Evolutionary conservation across 1,284 basidiomycete genomes (phyloP).

Genomic region (Moesziomyces aphidis): DNA sequence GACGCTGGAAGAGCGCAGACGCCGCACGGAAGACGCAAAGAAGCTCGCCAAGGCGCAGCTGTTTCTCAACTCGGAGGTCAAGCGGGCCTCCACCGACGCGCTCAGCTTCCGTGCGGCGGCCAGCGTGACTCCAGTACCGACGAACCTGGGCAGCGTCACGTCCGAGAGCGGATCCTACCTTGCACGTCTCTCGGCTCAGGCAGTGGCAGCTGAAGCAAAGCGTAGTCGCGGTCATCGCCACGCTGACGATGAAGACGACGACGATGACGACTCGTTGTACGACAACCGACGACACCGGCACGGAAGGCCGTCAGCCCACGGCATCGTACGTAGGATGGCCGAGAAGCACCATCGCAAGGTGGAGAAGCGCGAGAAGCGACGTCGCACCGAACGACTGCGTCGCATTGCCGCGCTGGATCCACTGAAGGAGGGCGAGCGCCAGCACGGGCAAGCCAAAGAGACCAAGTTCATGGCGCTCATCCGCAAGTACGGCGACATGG

Average conservation of each 20-base stretch:
- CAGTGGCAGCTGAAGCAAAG: constrained; percentile 2
- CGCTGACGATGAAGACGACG: not conserved
- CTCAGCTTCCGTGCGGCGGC: not conserved
- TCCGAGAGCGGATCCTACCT: constrained; percentile 33
- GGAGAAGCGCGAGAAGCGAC: constrained; percentile 21
- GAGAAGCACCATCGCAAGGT: constrained; percentile 30
- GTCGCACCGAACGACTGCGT: constrained; percentile 25
- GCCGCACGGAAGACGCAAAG: constrained; percentile 14
- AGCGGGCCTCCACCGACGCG: constrained; percentile 11
- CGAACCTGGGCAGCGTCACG: constrained; percentile 21
- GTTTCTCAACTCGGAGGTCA: constrained; percentile 33
- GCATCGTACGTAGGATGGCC: constrained; percentile 27
- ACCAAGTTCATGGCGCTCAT: constrained; percentile 44
- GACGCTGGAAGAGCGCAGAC: constrained; percentile 13
- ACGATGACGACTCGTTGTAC: constrained; percentile 18
- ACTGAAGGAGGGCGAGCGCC: constrained; percentile 23
- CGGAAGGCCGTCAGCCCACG: constrained; percentile 5
- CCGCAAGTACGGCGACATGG: constrained; percentile 34
- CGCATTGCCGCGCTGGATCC: constrained; percentile 44
- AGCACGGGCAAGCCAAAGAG: constrained; percentile 33
- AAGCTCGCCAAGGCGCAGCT: constrained; percentile 31
- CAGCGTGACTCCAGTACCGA: not conserved
- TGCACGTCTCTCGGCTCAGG: constrained; percentile 24
- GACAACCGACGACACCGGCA: constrained; percentile 1
- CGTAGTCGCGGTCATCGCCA: not conserved